A percentile compares a stretch with the other conserved stretches of the same genome.
Evolutionary conservation across 2,329 filamentous ascomycete genomes (phyloP).

Genomic region (Penicillium sp.): DNA sequence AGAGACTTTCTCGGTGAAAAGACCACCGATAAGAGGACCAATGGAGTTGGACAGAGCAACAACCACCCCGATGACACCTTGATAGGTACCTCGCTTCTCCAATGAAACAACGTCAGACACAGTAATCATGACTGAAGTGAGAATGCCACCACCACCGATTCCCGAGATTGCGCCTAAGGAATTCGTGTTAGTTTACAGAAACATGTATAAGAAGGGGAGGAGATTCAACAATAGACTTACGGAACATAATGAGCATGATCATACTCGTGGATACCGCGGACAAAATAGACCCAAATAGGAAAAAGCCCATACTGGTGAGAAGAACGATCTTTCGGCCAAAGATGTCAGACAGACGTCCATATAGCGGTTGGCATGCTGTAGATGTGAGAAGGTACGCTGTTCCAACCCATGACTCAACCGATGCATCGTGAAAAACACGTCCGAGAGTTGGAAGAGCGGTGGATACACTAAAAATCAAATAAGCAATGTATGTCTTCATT

Average conservation of each 20-base stretch:
- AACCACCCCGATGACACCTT: constrained; percentile 46
- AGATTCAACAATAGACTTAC: constrained; percentile 61
- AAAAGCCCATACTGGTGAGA: not conserved
- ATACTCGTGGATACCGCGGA: constrained; percentile 32
- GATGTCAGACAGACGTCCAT: constrained; percentile 62
- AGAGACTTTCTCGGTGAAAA: constrained; percentile 41
- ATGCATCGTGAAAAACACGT: constrained; percentile 44
- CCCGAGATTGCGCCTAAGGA: constrained; percentile 54
- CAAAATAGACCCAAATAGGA: constrained; percentile 30
- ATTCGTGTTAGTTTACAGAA: not conserved
- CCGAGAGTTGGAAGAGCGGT: constrained; percentile 54
- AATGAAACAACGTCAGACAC: constrained; percentile 60
- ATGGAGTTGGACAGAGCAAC: constrained; percentile 47
- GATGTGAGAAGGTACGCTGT: constrained; percentile 68
- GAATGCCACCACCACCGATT: constrained; percentile 61
- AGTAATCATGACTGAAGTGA: constrained; percentile 60
- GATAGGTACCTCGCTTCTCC: constrained; percentile 57
- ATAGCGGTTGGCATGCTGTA: constrained; percentile 64
- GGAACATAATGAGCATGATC: constrained; percentile 54
- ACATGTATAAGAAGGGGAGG: constrained; percentile 27
- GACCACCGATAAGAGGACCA: constrained; percentile 48
- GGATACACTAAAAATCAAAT: constrained; percentile 46
- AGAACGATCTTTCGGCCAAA: constrained; percentile 61
- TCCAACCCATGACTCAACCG: constrained; percentile 66
- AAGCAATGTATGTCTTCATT: not conserved